Conservation (phyloP, 176 grass and related monocot genomes). For the Alopecurus myosuroides region DNA sequence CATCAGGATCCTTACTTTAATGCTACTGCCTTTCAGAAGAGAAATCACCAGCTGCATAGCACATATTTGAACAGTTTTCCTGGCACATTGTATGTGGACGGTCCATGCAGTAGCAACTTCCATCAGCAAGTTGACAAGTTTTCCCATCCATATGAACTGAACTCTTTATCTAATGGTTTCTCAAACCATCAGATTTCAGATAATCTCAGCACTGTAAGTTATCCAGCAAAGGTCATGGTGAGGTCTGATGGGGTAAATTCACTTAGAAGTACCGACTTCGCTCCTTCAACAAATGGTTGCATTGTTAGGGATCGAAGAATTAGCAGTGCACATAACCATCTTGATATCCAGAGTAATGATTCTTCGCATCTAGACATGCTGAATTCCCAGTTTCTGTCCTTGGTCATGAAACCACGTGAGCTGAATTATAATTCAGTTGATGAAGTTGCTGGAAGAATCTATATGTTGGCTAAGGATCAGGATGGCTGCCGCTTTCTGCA, state of each 20-base stretch:
- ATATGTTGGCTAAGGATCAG: constrained; percentile 68
- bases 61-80: constrained; percentile 14
- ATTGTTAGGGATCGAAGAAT: constrained; percentile 18
- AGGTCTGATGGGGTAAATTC: constrained; percentile 28
- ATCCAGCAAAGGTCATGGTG: constrained; percentile 29
- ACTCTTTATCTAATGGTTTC: constrained; percentile 1
- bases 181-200: constrained; percentile 1
- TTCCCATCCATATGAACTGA: constrained; percentile 5
- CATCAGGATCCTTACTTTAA: constrained; percentile 22
- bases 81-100: constrained; percentile 27
- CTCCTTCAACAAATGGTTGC: constrained; percentile 19
- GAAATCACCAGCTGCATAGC: constrained; percentile 14
- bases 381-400: constrained; percentile 12
- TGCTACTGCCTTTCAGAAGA: constrained; percentile 12
- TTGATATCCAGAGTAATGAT: constrained; percentile 19
- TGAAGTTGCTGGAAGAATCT: constrained; percentile 44
- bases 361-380: not conserved
- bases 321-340: not conserved
- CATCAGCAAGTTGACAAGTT: constrained; percentile 21
- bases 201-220: not conserved
- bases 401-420: not conserved
- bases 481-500: constrained; percentile 58
- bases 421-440: constrained; percentile 36
- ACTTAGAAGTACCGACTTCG: constrained; percentile 5
- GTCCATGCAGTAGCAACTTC: constrained; percentile 29